Conservation (phyloP, 2,329 filamentous ascomycete genomes). For the Ceratocystis cubensis region DNA sequence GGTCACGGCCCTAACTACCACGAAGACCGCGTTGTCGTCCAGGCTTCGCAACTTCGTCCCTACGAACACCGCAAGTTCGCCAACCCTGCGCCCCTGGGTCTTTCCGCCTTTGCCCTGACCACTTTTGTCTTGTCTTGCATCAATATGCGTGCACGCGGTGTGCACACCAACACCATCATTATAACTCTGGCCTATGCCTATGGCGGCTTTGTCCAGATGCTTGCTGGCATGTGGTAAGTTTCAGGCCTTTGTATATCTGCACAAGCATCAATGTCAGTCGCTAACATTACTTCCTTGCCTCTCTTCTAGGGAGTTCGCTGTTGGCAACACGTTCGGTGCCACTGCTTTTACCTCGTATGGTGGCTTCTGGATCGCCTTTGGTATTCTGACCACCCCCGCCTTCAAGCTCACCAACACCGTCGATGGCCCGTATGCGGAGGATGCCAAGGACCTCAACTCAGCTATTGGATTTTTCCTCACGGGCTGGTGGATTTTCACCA, state of each 20-base stretch:
- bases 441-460: conserved; percentile 39
- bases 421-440: conserved; percentile 36
- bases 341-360: conserved; percentile 71
- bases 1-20: conserved; percentile 18
- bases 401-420: conserved; percentile 43
- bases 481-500: conserved; percentile 79
- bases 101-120: conserved; percentile 68
- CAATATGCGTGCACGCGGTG: conserved; percentile 53
- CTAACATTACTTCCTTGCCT: neutral
- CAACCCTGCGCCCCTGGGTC: conserved; percentile 67
- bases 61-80: conserved; percentile 58
- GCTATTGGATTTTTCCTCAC: conserved; percentile 63
- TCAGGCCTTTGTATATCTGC: neutral
- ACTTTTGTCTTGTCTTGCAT: conserved; percentile 67
- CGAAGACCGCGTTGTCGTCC: conserved; percentile 31
- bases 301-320: conserved; percentile 59
- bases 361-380: conserved; percentile 71
- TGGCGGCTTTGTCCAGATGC: conserved; percentile 64
- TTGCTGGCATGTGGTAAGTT: conserved; percentile 74
- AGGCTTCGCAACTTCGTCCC: conserved; percentile 55
- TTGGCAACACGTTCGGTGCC: conserved; percentile 79
- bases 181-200: conserved; percentile 60
- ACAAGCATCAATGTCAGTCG: neutral
- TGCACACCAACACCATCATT: conserved; percentile 52
- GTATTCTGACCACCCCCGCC: conserved; percentile 55